Conservation (phyloP, 306 rosid species). For the Lithocarpus polystachyus region DNA sequence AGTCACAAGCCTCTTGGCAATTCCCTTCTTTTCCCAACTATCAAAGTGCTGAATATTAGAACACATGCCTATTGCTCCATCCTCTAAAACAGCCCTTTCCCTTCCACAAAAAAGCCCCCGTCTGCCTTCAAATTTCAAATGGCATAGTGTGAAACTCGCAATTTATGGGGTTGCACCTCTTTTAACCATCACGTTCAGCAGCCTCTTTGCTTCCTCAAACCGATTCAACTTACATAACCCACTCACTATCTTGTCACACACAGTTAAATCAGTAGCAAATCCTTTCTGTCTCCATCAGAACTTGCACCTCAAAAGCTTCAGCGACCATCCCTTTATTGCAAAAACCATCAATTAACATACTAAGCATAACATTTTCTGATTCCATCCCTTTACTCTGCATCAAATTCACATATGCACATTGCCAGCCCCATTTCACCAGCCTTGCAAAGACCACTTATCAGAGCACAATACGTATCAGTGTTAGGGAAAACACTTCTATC, state of each 20-base stretch:
- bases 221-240: slow-evolving; percentile 22
- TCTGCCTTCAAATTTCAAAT: background rate
- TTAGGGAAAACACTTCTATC: slow-evolving; percentile 16
- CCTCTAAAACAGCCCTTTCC: background rate
- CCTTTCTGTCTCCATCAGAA: slow-evolving; percentile 20
- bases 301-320: slow-evolving; percentile 26
- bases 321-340: slow-evolving; percentile 16
- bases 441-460: slow-evolving; percentile 27
- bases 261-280: background rate
- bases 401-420: slow-evolving; percentile 13
- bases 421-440: slow-evolving; percentile 23
- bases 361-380: slow-evolving; percentile 5
- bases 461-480: slow-evolving; percentile 16
- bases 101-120: background rate
- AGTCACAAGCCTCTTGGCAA: no score
- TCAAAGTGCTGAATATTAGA: background rate
- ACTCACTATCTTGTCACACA: slow-evolving; percentile 3
- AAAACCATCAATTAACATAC: slow-evolving; percentile 18
- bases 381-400: slow-evolving; percentile 22
- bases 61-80: background rate
- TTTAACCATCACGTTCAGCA: slow-evolving; percentile 13
- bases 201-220: slow-evolving; percentile 16
- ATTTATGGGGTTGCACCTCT: slow-evolving; percentile 17
- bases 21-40: no score
- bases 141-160: background rate